These are phyloP conservation scores for Colletotrichum sansevieriae DNA, from an alignment of 2,329 filamentous ascomycete species.

Conservation along the genomic window DNA sequence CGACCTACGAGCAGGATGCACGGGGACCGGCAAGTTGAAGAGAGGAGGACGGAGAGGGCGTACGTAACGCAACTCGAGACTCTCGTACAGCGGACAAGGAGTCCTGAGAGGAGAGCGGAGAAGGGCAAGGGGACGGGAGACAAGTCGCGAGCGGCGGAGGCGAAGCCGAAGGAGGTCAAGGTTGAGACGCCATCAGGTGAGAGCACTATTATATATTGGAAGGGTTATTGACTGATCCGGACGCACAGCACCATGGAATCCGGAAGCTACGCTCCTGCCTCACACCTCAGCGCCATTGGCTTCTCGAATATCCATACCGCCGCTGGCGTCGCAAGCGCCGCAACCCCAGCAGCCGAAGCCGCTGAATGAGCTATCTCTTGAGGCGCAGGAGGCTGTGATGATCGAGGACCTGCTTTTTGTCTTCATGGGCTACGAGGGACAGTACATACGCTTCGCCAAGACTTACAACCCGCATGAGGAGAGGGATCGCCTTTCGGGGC, in stretches of 20 bases:
- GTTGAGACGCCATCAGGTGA: conserved; percentile 64
- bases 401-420: conserved; percentile 93
- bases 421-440: conserved; percentile 99
- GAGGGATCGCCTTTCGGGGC: conserved; percentile 87
- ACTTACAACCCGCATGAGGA: conserved; percentile 87
- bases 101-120: conserved; percentile 64
- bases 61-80: conserved; percentile 74
- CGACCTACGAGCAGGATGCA: conserved; percentile 62
- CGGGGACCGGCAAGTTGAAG: conserved; percentile 60
- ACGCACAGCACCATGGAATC: conserved; percentile 75
- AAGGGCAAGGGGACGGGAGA: conserved; percentile 52
- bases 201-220: conserved; percentile 40
- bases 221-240: conserved; percentile 14
- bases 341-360: conserved; percentile 75
- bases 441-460: conserved; percentile 90
- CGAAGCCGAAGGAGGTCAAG: conserved; percentile 59
- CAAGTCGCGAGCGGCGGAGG: conserved; percentile 59
- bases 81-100: conserved; percentile 69
- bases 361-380: conserved; percentile 78
- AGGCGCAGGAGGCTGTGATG: conserved; percentile 87
- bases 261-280: conserved; percentile 79
- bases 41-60: conserved; percentile 68
- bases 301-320: conserved; percentile 71
- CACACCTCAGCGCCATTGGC: conserved; percentile 81
- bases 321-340: conserved; percentile 80